phyloP scores from a whole-genome alignment of 768 basidiomycete species.

The Pisolithus marmoratus region DNA sequence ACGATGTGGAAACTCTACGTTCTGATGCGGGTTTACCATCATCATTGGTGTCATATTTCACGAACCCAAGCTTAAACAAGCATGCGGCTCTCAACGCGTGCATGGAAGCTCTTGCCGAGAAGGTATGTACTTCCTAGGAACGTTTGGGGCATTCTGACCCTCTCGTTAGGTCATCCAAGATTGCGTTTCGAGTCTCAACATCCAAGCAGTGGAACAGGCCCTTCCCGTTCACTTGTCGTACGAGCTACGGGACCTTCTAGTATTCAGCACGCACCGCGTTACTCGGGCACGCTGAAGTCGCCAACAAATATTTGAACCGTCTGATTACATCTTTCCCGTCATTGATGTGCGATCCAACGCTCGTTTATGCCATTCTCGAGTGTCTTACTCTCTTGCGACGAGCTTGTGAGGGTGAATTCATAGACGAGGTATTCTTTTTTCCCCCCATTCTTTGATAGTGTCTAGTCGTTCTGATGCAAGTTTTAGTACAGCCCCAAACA shows the following conservation, averaged over 20 bases:
- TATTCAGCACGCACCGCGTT: constrained; percentile 77
- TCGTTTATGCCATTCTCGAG: constrained; percentile 88
- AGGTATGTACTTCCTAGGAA: constrained; percentile 38
- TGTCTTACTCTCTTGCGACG: constrained; percentile 83
- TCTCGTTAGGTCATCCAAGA: constrained; percentile 65
- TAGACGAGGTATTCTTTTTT: constrained; percentile 71
- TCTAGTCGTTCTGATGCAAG: not conserved
- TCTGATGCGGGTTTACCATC: constrained; percentile 76
- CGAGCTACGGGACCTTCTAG: constrained; percentile 72
- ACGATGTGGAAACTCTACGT: constrained; percentile 85
- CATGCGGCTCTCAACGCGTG: constrained; percentile 61
- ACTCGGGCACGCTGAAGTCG: constrained; percentile 76
- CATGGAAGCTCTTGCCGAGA: constrained; percentile 85
- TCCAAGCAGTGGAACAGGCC: constrained; percentile 73
- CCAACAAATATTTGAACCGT: constrained; percentile 76
- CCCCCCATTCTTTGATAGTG: not conserved
- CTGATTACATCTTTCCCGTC: constrained; percentile 91
- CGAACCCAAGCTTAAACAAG: constrained; percentile 78
- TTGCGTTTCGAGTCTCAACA: constrained; percentile 65
- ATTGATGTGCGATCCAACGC: constrained; percentile 82
- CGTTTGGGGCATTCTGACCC: not conserved
- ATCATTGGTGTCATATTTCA: constrained; percentile 80
- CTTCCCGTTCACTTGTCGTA: constrained; percentile 61
- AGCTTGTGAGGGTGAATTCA: constrained; percentile 85
- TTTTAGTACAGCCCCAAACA: constrained; percentile 84